Evolutionary conservation across 2,329 filamentous ascomycete genomes (phyloP), one percentile per base, ranked within the genome.

Genomic region (Dothiorella sarmentorum): DNA sequence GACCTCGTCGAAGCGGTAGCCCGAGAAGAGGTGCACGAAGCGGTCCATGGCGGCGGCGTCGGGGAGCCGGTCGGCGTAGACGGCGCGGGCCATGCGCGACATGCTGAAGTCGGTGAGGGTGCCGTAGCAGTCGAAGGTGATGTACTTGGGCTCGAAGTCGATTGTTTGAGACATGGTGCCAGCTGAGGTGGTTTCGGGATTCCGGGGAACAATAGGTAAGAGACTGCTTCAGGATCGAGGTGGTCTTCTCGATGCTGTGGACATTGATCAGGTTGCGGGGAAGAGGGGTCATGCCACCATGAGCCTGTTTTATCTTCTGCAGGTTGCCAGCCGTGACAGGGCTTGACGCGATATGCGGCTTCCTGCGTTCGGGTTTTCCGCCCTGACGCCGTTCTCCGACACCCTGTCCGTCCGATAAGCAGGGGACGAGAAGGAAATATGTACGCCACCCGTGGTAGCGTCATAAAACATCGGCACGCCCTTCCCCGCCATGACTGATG

Each of bases 111-210:
- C 45, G 33, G 37, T 59, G 18, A 59, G 45, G 5, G 56, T 59
- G 45, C 56, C 56, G 45, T 59, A 59, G 56, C 56, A 59, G 56
- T 59, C 56, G 35, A 59, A 59, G 24, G 56, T 59, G 44, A 59
- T 59, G 37, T 59, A 59, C 20, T 52, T 59, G 45, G 56, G 56
- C 44, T 51, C 45, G 56, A 59, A 59, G 15, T 42, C 45, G 44
- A 59, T 58, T 7, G n/a, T 45, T n/a, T 7, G 29, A n/a, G 55
- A 20, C 51, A 55, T 55, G 35, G 26, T 43, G 24, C 4, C 5
- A 7, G 22, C 11, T 9, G 40, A 10, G 20, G 33, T 40, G 17
- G 37, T 37, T 40, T 20, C 11, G 27, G n/a, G n/a, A n/a, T n/a
- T n/a, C n/a, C n/a, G n/a, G n/a, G n/a, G n/a, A n/a, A n/a, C n/a